phyloP scores from a whole-genome alignment of 305 asterid species.

The Solanum hybrid region DNA sequence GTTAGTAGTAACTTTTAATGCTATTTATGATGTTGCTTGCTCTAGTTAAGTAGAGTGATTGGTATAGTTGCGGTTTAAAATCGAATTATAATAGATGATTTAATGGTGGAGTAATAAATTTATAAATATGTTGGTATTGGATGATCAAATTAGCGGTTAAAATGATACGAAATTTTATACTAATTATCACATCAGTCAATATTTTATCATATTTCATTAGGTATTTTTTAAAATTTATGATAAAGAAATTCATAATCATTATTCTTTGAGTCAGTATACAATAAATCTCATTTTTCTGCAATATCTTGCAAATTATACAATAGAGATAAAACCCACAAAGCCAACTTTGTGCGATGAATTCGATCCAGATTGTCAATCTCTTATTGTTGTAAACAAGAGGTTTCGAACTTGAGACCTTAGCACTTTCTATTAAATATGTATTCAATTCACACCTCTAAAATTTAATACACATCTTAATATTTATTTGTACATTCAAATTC shows the following conservation, averaged over 20 bases:
- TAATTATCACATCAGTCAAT: neutral
- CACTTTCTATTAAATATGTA: too few relatives aligned
- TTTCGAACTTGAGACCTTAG: neutral
- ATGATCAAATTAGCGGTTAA: too few relatives aligned
- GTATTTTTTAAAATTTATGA: neutral
- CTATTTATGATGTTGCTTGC: neutral
- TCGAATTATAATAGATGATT: neutral
- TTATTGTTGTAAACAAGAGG: too few relatives aligned
- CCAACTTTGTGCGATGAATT: neutral
- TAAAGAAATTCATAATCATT: too few relatives aligned
- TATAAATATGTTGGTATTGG: neutral
- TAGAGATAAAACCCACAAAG: neutral
- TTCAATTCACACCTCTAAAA: neutral
- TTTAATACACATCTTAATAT: too few relatives aligned
- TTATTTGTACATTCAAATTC: too few relatives aligned
- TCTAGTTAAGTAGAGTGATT: neutral
- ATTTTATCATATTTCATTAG: neutral
- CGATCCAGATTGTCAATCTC: neutral
- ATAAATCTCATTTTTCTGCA: neutral
- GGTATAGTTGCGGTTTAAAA: neutral
- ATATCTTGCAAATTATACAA: neutral
- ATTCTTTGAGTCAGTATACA: neutral
- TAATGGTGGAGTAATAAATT: neutral
- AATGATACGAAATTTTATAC: neutral
- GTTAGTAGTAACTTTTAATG: neutral